Evolutionary conservation across 2,329 filamentous ascomycete species (phyloP).

Genomic region (Microdochium bolleyi): DNA sequence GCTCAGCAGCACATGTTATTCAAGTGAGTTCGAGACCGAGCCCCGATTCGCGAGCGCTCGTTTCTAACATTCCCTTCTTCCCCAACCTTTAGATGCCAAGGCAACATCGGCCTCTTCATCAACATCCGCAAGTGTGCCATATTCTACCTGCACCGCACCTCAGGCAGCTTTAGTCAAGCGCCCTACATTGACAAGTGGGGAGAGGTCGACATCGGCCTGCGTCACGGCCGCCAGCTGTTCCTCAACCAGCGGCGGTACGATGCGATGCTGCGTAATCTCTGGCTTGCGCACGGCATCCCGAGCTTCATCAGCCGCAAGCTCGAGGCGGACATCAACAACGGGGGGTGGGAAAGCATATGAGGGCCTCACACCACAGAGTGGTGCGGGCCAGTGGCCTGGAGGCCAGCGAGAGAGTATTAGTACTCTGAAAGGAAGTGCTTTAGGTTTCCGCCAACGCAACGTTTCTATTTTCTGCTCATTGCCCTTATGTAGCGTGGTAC

Average conservation of each 20-base stretch:
- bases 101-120: conserved; percentile 86
- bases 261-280: conserved; percentile 73
- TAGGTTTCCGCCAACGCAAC: too few relatives aligned
- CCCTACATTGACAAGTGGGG: conserved; percentile 96
- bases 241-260: conserved; percentile 94
- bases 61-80: not conserved
- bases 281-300: conserved; percentile 80
- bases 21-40: conserved; percentile 47
- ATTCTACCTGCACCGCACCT: conserved; percentile 73
- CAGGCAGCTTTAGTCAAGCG: conserved; percentile 78
- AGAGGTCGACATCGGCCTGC: conserved; percentile 85
- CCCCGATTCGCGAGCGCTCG: conserved; percentile 9
- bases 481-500: too few relatives aligned
- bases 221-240: conserved; percentile 81
- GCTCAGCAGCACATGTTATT: conserved; percentile 78
- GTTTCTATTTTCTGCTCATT: too few relatives aligned
- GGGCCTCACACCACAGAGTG: not conserved
- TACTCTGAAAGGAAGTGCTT: too few relatives aligned
- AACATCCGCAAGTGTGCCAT: conserved; percentile 95
- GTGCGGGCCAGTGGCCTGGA: too few relatives aligned
- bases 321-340: conserved; percentile 93
- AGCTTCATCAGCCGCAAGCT: conserved; percentile 84
- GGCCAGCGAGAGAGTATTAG: too few relatives aligned
- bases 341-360: conserved; percentile 86
- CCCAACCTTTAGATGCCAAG: conserved; percentile 69